These are phyloP conservation scores for Gaeumannomyces sp. DNA, from an alignment of 2,329 filamentous ascomycete genomes.

Conservation along the genomic window DNA sequence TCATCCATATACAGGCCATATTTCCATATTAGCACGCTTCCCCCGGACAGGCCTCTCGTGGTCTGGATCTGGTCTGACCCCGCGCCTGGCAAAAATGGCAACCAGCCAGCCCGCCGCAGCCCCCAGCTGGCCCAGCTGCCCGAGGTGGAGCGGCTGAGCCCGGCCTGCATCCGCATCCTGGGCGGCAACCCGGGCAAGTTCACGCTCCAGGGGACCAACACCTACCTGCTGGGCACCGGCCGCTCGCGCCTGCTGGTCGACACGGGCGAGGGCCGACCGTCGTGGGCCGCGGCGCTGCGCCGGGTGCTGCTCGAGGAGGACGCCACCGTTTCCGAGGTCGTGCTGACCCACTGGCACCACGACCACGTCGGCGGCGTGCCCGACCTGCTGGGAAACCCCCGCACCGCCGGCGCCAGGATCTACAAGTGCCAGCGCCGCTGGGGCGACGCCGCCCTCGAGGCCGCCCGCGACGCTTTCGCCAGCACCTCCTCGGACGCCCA, in stretches of 20 bases:
- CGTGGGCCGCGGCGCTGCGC: constrained; percentile 65
- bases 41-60: too few species aligned
- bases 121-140: constrained; percentile 58
- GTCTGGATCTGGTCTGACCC: not conserved
- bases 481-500: too few species aligned
- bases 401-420: constrained; percentile 54
- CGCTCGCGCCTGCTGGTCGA: constrained; percentile 73
- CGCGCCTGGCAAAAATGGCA: not conserved
- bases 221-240: constrained; percentile 82
- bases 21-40: not conserved
- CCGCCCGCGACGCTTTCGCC: not conserved
- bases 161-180: constrained; percentile 73
- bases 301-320: constrained; percentile 60
- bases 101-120: not conserved
- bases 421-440: constrained; percentile 49
- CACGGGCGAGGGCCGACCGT: constrained; percentile 73
- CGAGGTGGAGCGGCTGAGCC: constrained; percentile 71
- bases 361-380: constrained; percentile 77
- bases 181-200: constrained; percentile 88
- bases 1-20: not conserved
- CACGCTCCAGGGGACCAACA: constrained; percentile 77
- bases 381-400: constrained; percentile 52
- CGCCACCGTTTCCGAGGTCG: constrained; percentile 58
- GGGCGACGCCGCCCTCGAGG: constrained; percentile 9
- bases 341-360: constrained; percentile 89